Conservation (phyloP, 2,329 filamentous ascomycete species). For the Geosmithia putterillii region DNA sequence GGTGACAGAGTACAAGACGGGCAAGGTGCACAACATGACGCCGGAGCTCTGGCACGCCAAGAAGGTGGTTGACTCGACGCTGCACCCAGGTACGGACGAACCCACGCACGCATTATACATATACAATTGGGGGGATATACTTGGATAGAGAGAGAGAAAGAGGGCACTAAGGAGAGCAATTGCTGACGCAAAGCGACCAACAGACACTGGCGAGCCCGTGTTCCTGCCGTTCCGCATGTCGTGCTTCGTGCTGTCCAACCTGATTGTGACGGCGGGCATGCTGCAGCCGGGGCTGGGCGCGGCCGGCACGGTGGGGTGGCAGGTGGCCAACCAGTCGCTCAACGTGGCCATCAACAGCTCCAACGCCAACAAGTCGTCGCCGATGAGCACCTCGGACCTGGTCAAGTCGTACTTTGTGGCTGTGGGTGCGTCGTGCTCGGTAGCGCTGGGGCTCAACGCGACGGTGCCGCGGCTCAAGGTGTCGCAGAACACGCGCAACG, state of each 20-base stretch:
- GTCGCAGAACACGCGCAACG: constrained; percentile 59
- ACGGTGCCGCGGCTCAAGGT: constrained; percentile 78
- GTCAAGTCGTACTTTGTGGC: constrained; percentile 84
- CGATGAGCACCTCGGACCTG: constrained; percentile 68
- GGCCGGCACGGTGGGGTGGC: constrained; percentile 81
- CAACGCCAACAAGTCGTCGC: constrained; percentile 95
- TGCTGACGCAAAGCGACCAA: too few relatives aligned
- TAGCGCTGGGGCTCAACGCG: constrained; percentile 83
- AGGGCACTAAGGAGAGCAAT: neutral
- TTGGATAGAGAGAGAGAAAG: neutral
- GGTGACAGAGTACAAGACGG: constrained; percentile 77
- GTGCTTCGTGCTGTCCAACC: constrained; percentile 81
- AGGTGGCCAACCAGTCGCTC: constrained; percentile 91
- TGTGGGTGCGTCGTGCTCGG: constrained; percentile 84
- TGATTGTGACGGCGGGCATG: constrained; percentile 94
- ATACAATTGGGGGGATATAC: neutral
- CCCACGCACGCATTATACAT: neutral
- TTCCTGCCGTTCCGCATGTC: constrained; percentile 97
- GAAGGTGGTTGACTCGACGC: constrained; percentile 91
- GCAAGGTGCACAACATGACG: constrained; percentile 68
- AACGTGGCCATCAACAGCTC: constrained; percentile 97
- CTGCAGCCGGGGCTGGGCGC: constrained; percentile 78
- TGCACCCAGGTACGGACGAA: constrained; percentile 70
- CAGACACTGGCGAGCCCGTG: constrained; percentile 86
- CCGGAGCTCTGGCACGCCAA: constrained; percentile 90